A percentile compares a stretch with the other conserved stretches of the same genome.
Evolutionary conservation across 768 basidiomycete genomes (phyloP).

Genomic region (Neoboletus magnificus): DNA sequence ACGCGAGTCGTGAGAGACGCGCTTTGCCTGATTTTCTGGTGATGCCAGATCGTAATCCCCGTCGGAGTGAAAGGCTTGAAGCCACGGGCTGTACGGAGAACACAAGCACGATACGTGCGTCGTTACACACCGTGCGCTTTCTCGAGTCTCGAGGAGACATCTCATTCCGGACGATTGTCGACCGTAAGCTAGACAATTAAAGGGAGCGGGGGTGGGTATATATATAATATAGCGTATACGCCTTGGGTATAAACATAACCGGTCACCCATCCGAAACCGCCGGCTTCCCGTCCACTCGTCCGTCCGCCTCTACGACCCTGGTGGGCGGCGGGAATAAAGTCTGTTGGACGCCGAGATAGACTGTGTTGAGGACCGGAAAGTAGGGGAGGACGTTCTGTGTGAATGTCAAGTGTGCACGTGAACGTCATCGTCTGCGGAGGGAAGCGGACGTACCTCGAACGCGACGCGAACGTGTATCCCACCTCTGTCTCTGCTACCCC

Average conservation of each 20-base stretch:
- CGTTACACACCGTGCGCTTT: too few relatives aligned
- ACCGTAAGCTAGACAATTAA: too few relatives aligned
- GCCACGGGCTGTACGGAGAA: too few relatives aligned
- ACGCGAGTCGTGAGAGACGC: neutral
- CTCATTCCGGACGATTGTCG: too few relatives aligned
- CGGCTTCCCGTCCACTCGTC: too few relatives aligned
- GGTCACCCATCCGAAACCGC: too few relatives aligned
- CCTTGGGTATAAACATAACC: neutral
- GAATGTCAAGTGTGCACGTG: too few relatives aligned
- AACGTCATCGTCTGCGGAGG: neutral
- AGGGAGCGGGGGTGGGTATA: neutral
- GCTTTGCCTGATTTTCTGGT: neutral
- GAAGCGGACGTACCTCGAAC: constrained; percentile 46
- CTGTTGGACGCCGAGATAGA: constrained; percentile 61
- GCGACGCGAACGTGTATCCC: constrained; percentile 59
- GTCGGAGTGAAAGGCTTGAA: too few relatives aligned
- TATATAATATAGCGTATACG: neutral
- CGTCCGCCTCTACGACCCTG: neutral
- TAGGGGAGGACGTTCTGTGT: constrained; percentile 63
- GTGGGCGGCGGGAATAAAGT: constrained; percentile 27
- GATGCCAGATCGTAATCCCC: too few relatives aligned
- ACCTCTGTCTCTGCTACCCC: too few relatives aligned
- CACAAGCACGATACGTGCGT: too few relatives aligned
- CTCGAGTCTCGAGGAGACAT: too few relatives aligned
- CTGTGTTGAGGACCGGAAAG: constrained; percentile 54